Conservation (phyloP, 257 asterid species). For the Nicotiana noctiflora region DNA sequence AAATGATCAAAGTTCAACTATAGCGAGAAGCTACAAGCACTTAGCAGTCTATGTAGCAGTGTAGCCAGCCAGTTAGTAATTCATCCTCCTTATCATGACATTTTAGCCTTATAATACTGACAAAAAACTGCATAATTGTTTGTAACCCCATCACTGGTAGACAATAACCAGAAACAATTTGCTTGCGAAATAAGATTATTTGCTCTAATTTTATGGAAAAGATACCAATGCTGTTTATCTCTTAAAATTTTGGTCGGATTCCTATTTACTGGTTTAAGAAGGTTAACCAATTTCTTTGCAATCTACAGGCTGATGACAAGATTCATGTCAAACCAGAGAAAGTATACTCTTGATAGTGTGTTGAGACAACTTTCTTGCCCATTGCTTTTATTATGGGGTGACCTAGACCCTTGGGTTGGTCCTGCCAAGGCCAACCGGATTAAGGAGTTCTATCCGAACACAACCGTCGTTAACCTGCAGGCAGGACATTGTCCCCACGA, state of each 20-base stretch:
- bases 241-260: not conserved
- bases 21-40: not conserved
- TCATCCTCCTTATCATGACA: not conserved
- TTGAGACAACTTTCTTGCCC: slow-evolving; percentile 74
- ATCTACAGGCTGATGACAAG: slow-evolving; percentile 65
- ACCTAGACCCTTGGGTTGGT: slow-evolving; percentile 93
- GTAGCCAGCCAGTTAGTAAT: not conserved
- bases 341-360: slow-evolving; percentile 70
- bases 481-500: slow-evolving; percentile 98
- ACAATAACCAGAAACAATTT: not conserved
- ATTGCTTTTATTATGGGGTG: slow-evolving; percentile 81
- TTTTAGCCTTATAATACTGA: not conserved
- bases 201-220: not conserved
- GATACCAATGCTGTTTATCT: not conserved
- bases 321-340: slow-evolving; percentile 77
- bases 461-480: slow-evolving; percentile 58
- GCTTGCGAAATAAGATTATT: not conserved
- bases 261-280: not conserved
- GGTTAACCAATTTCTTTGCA: not conserved
- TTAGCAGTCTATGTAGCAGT: not conserved
- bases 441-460: slow-evolving; percentile 64
- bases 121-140: not conserved
- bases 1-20: not conserved
- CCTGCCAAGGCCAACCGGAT: slow-evolving; percentile 79
- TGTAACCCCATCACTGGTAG: not conserved